A percentile compares a stretch with the other conserved stretches of the same genome.
These are phyloP conservation scores for Alliaria petiolata DNA, from an alignment of 345 rosid genomes.

Conservation along the genomic window DNA sequence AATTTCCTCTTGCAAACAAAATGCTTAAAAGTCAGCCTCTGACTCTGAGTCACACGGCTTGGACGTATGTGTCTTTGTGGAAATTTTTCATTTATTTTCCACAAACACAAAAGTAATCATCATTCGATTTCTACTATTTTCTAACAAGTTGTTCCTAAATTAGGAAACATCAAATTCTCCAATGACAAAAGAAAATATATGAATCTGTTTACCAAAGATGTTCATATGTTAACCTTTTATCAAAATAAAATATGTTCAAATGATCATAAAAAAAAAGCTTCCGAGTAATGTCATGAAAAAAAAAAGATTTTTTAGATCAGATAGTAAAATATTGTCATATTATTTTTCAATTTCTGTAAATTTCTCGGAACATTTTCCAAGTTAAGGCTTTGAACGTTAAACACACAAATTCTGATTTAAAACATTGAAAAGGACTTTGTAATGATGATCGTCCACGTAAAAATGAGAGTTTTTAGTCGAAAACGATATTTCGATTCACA, in stretches of 20 bases:
- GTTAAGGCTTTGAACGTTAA: not conserved
- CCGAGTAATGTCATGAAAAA: not conserved
- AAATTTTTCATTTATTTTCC: constrained; percentile 1
- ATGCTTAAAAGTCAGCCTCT: constrained; percentile 7
- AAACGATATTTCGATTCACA: not conserved
- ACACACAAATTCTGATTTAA: not conserved
- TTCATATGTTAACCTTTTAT: not conserved
- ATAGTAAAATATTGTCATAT: not conserved
- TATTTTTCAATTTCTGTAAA: not conserved
- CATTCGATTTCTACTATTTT: not conserved
- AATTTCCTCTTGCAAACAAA: not conserved
- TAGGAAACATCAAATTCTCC: not conserved
- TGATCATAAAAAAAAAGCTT: not conserved
- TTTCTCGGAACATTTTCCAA: not conserved
- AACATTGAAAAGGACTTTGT: not conserved
- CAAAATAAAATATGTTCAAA: not conserved
- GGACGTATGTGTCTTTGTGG: not conserved
- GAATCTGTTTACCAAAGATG: not conserved
- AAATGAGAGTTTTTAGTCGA: not conserved
- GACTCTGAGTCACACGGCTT: not conserved
- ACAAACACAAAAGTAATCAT: not conserved
- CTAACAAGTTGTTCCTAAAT: not conserved
- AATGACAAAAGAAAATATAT: not conserved
- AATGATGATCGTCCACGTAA: not conserved
- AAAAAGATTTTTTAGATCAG: not conserved